phyloP scores from a whole-genome alignment of 176 grass and related monocot species.

The Eremochloa ophiuroides region DNA sequence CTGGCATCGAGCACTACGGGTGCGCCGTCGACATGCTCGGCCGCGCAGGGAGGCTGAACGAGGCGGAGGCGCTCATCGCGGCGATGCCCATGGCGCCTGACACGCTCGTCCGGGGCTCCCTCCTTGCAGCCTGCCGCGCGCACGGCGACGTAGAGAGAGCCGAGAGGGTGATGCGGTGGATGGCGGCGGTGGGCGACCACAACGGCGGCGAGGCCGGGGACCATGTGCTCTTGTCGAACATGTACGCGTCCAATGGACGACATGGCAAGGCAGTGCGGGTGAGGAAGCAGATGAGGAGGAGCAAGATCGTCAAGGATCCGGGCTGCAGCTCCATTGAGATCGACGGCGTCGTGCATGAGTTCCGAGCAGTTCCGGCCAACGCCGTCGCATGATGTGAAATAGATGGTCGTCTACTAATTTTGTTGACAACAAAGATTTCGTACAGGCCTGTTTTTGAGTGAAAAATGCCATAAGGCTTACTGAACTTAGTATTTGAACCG shows the following conservation, averaged over 20 bases:
- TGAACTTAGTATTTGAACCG: not conserved
- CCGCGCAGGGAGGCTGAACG: conserved; percentile 47
- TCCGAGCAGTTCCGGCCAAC: conserved; percentile 36
- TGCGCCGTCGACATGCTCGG: conserved; percentile 78
- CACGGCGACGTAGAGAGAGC: conserved; percentile 42
- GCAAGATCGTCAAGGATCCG: conserved; percentile 46
- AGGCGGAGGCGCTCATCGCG: conserved; percentile 40
- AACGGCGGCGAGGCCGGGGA: conserved; percentile 25
- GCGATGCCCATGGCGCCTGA: conserved; percentile 60
- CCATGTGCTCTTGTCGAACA: conserved; percentile 67
- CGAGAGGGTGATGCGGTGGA: conserved; percentile 33
- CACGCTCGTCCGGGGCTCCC: conserved; percentile 51
- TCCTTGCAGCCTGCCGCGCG: conserved; percentile 57
- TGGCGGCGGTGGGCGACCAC: not conserved
- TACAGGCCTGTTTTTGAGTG: not conserved
- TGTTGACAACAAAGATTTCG: not conserved
- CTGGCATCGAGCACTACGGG: conserved; percentile 67
- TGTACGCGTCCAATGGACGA: conserved; percentile 40
- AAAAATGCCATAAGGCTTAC: not conserved
- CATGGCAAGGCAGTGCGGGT: conserved; percentile 21
- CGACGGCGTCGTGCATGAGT: conserved; percentile 74
- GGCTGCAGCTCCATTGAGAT: conserved; percentile 72
- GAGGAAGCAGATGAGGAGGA: conserved; percentile 56
- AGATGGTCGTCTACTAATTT: not conserved
- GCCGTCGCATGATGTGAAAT: not conserved